These are phyloP conservation scores for Trypanosoma boissoni DNA, from an alignment of 208 protist genomes.

Conservation along the genomic window DNA sequence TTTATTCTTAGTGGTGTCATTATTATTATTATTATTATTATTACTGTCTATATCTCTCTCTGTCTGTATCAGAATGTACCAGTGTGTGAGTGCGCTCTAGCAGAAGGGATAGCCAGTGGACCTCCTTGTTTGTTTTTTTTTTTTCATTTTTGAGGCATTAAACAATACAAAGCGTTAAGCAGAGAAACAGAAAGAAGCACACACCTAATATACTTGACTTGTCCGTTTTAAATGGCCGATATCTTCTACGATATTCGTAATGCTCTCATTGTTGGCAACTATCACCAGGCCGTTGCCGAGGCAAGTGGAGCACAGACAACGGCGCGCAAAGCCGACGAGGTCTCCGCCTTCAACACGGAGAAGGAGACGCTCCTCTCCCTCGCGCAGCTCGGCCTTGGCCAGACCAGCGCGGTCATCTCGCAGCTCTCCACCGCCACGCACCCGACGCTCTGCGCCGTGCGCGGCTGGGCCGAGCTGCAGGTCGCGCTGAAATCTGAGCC, in stretches of 20 bases:
- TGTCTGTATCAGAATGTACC: too few species aligned
- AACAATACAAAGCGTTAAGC: background rate
- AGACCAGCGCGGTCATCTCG: constrained; percentile 57
- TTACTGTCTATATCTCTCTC: too few species aligned
- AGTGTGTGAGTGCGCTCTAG: too few species aligned
- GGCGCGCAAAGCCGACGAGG: constrained; percentile 42
- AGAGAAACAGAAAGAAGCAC: background rate
- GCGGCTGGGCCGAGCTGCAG: constrained; percentile 52
- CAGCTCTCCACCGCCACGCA: constrained; percentile 50
- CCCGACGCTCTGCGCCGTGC: constrained; percentile 51
- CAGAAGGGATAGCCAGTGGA: too few species aligned
- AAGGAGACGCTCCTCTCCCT: constrained; percentile 59
- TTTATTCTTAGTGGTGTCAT: too few species aligned
- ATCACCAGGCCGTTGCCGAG: constrained; percentile 74
- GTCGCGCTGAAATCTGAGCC: constrained; percentile 18
- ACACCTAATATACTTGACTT: background rate
- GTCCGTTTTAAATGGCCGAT: constrained; percentile 50
- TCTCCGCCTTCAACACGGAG: constrained; percentile 59
- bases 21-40: constrained; percentile 1
- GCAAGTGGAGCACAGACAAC: constrained; percentile 38
- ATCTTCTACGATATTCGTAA: constrained; percentile 85
- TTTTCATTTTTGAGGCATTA: too few species aligned
- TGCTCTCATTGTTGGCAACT: constrained; percentile 83
- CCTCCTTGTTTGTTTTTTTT: too few species aligned
- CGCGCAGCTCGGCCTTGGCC: constrained; percentile 76